phyloP scores from a whole-genome alignment of 2,329 filamentous ascomycete genomes.

The Cercospora beticola region DNA sequence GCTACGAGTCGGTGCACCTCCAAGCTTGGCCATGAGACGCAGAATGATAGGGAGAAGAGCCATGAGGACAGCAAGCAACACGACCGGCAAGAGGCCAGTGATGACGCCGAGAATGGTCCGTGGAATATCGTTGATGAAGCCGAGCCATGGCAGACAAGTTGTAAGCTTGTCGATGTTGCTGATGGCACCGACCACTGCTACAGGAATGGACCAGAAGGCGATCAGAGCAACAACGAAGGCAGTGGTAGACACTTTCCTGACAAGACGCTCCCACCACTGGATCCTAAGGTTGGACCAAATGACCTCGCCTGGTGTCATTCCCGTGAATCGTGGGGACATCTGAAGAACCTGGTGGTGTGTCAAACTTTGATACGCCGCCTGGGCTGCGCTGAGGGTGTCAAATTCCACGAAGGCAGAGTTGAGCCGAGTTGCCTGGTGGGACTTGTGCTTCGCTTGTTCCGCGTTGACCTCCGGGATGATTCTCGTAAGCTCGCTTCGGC shows the following conservation, averaged over 20 bases:
- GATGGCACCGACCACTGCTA: constrained; percentile 78
- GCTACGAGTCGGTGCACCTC: constrained; percentile 76
- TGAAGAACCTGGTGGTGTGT: constrained; percentile 84
- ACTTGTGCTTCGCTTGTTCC: constrained; percentile 65
- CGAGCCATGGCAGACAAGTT: constrained; percentile 58
- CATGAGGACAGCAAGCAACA: constrained; percentile 80
- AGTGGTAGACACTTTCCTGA: constrained; percentile 68
- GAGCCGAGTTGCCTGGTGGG: constrained; percentile 62
- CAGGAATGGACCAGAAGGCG: constrained; percentile 79
- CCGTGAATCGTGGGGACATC: constrained; percentile 82
- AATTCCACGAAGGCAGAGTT: constrained; percentile 92
- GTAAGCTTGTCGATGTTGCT: constrained; percentile 72
- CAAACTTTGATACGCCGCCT: constrained; percentile 81
- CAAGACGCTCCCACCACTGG: constrained; percentile 79
- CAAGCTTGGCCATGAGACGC: constrained; percentile 72
- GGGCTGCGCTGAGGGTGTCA: constrained; percentile 74
- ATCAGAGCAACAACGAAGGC: constrained; percentile 75
- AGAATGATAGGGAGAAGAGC: constrained; percentile 80
- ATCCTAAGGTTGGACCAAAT: constrained; percentile 85
- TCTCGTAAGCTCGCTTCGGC: constrained; percentile 71
- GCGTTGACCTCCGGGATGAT: constrained; percentile 70
- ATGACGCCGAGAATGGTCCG: constrained; percentile 73
- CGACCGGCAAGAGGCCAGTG: constrained; percentile 76
- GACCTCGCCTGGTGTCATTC: constrained; percentile 76
- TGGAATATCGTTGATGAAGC: constrained; percentile 73